Percentiles rank a stretch among this genome's conserved stretches.
Conservation (phyloP, 257 asterid species). For the Forsythia suspensa region DNA sequence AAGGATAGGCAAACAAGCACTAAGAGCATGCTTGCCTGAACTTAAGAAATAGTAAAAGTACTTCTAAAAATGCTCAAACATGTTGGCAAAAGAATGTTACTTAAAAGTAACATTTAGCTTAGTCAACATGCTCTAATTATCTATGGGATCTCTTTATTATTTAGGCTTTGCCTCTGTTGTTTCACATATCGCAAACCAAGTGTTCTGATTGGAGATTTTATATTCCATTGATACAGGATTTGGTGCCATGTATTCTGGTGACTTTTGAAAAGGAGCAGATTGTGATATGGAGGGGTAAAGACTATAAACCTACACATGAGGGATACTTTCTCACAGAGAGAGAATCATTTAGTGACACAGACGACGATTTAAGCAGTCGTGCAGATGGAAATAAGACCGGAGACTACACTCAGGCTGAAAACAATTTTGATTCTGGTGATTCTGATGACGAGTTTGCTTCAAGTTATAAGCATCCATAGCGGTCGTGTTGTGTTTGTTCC, state of each 20-base stretch:
- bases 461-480: background rate
- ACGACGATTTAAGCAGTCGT: constrained; percentile 21
- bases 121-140: too few species aligned
- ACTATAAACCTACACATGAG: constrained; percentile 58
- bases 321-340: constrained; percentile 62
- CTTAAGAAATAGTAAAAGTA: too few species aligned
- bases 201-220: constrained; percentile 1
- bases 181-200: background rate
- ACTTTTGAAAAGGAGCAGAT: constrained; percentile 92
- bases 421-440: constrained; percentile 40
- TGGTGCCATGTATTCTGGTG: constrained; percentile 87
- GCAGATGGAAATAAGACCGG: constrained; percentile 22
- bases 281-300: constrained; percentile 83
- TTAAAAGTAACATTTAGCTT: too few species aligned
- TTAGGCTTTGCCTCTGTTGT: background rate
- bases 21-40: too few species aligned
- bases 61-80: too few species aligned
- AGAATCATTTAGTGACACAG: constrained; percentile 47
- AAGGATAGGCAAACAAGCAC: too few species aligned
- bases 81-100: too few species aligned
- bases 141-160: background rate
- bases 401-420: constrained; percentile 20
- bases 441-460: constrained; percentile 27
- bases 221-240: constrained; percentile 48
- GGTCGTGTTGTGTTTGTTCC: too few species aligned